A percentile compares a stretch with the other conserved stretches of the same genome.
phyloP scores from a whole-genome alignment of 371 early-diverging fungal species.

The Parasitella parasitica region DNA sequence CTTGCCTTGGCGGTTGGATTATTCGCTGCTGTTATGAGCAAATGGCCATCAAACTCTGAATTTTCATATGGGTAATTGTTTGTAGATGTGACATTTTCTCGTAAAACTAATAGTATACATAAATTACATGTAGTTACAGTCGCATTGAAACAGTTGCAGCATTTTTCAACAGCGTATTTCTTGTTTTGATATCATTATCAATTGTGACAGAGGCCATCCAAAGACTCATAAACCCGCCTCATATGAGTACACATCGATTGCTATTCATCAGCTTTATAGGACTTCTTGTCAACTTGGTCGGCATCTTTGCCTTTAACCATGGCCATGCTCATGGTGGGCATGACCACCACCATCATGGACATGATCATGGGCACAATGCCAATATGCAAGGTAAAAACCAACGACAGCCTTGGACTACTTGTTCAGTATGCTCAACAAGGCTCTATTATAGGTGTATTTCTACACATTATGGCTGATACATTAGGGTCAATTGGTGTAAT shows the following conservation, averaged over 20 bases:
- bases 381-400: constrained; percentile 82
- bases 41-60: constrained; percentile 80
- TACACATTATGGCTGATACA: constrained; percentile 93
- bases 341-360: constrained; percentile 74
- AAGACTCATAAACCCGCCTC: constrained; percentile 82
- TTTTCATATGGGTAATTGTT: constrained; percentile 74
- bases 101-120: background rate
- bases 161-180: constrained; percentile 88
- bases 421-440: background rate
- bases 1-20: constrained; percentile 87
- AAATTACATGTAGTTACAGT: constrained; percentile 63
- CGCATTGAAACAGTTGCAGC: constrained; percentile 91
- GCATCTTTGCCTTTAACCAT: constrained; percentile 51
- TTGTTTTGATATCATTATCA: constrained; percentile 83
- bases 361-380: constrained; percentile 92
- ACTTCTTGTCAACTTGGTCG: constrained; percentile 84
- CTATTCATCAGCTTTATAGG: constrained; percentile 89
- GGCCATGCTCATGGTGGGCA: constrained; percentile 53
- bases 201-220: constrained; percentile 91
- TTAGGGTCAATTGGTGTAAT: constrained; percentile 96
- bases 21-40: constrained; percentile 86
- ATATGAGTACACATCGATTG: constrained; percentile 83
- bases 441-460: constrained; percentile 75
- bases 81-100: background rate
- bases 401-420: too few relatives aligned